Percentiles rank a stretch among this genome's conserved stretches.
These are phyloP conservation scores for Sclerotinia trifoliorum DNA, from an alignment of 2,329 filamentous ascomycete species.

Conservation along the genomic window DNA sequence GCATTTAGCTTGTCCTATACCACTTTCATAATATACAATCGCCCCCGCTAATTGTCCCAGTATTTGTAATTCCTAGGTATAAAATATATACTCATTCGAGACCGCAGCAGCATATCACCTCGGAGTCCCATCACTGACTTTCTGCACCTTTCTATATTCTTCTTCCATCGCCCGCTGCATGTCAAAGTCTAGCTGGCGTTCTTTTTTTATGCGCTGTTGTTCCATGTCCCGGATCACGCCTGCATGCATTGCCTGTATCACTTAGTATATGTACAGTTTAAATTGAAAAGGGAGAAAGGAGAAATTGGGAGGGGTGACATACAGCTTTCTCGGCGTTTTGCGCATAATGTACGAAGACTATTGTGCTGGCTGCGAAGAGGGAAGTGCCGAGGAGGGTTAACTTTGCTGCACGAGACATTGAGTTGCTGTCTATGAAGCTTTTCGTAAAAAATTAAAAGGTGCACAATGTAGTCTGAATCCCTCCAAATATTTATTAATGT, in stretches of 20 bases:
- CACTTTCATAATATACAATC: slow-evolving; percentile 1
- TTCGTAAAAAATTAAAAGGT: neutral
- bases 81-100: neutral
- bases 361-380: slow-evolving; percentile 70
- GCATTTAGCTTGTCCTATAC: neutral
- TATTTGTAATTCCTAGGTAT: neutral
- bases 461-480: neutral
- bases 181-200: slow-evolving; percentile 92
- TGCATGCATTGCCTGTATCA: slow-evolving; percentile 80
- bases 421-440: neutral
- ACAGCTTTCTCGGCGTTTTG: slow-evolving; percentile 83
- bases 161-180: slow-evolving; percentile 81
- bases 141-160: slow-evolving; percentile 88
- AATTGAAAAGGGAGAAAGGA: neutral
- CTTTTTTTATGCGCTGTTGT: slow-evolving; percentile 83
- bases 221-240: slow-evolving; percentile 95
- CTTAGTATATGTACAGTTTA: neutral
- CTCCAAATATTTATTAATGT: neutral
- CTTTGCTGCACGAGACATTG: slow-evolving; percentile 89
- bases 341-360: slow-evolving; percentile 84
- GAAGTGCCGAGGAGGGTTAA: slow-evolving; percentile 78
- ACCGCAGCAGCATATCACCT: slow-evolving; percentile 15
- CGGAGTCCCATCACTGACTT: slow-evolving; percentile 55
- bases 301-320: slow-evolving; percentile 40
- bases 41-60: neutral